A percentile compares a stretch with the other conserved stretches of the same genome.
phyloP scores from a whole-genome alignment of 805 yeast species.

The Starmerella khaoyaiensis region DNA sequence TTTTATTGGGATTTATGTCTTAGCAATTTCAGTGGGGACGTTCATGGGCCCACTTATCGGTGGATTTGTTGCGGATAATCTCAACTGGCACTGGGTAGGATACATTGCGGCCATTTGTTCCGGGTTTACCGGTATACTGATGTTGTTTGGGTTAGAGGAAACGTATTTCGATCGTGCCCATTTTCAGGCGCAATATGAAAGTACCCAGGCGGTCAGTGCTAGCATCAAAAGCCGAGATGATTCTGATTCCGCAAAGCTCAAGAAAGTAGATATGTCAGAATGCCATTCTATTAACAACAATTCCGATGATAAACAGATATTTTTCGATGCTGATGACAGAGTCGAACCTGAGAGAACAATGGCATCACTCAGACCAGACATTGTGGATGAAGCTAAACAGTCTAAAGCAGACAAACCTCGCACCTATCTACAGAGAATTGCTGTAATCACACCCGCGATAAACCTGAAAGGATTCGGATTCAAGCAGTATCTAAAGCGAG shows the following conservation, averaged over 20 bases:
- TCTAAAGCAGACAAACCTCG: constrained; percentile 25
- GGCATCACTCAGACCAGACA: constrained; percentile 13
- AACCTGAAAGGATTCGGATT: constrained; percentile 52
- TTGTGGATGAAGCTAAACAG: constrained; percentile 17
- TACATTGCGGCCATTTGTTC: constrained; percentile 52
- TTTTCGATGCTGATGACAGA: no score
- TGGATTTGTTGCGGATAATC: constrained; percentile 49
- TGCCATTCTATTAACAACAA: no score
- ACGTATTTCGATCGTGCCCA: constrained; percentile 37
- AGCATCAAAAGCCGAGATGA: no score
- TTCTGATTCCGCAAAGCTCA: no score
- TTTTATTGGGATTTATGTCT: constrained; percentile 56
- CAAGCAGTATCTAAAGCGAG: constrained; percentile 47
- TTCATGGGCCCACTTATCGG: constrained; percentile 70
- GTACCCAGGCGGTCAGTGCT: background rate
- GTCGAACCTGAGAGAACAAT: background rate
- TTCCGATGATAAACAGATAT: no score
- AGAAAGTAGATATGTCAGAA: background rate
- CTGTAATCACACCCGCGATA: constrained; percentile 33
- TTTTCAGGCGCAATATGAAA: constrained; percentile 6
- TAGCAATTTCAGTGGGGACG: constrained; percentile 65
- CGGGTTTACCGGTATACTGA: constrained; percentile 41
- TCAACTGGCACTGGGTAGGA: constrained; percentile 71
- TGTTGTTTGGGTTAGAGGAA: constrained; percentile 55
- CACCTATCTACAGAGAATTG: constrained; percentile 34